Evolutionary conservation across 2,329 filamentous ascomycete genomes (phyloP).

Genomic region (Colletotrichum coccodes): DNA sequence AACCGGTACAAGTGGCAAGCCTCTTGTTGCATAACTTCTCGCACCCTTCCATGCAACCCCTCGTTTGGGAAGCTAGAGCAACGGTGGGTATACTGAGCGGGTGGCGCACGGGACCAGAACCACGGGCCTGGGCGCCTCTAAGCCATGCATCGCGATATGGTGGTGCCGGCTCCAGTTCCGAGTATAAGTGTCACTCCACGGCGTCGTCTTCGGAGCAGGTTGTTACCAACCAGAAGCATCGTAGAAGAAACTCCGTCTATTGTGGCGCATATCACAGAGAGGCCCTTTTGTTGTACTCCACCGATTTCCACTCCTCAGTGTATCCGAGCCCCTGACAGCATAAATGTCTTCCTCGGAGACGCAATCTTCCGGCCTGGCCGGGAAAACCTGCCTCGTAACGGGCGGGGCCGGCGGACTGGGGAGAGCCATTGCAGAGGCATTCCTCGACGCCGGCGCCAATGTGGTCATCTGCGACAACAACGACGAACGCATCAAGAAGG

Average conservation of each 20-base stretch:
- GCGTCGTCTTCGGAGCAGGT: background rate
- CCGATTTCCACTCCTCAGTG: background rate
- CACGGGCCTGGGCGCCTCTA: too few relatives aligned
- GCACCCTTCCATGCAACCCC: too few relatives aligned
- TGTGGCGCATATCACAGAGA: background rate
- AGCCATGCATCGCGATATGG: background rate
- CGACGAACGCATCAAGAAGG: background rate
- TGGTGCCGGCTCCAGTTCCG: background rate
- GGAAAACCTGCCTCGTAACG: conserved; percentile 42
- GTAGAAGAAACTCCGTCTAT: background rate
- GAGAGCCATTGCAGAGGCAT: conserved; percentile 40
- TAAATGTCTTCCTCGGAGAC: background rate
- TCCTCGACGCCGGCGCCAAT: conserved; percentile 41
- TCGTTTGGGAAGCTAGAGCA: too few relatives aligned
- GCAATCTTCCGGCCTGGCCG: background rate
- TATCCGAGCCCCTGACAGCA: too few relatives aligned
- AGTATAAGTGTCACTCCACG: background rate
- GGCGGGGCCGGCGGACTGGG: conserved; percentile 44
- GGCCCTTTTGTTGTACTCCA: too few relatives aligned
- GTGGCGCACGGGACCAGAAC: too few relatives aligned
- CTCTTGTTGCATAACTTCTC: too few relatives aligned
- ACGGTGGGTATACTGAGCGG: too few relatives aligned
- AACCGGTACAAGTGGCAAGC: too few relatives aligned
- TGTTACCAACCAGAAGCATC: background rate
- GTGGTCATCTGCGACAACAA: conserved; percentile 44